These are phyloP conservation scores for Tuctoria greenei DNA, from an alignment of 176 grass and related monocot species.

Conservation along the genomic window DNA sequence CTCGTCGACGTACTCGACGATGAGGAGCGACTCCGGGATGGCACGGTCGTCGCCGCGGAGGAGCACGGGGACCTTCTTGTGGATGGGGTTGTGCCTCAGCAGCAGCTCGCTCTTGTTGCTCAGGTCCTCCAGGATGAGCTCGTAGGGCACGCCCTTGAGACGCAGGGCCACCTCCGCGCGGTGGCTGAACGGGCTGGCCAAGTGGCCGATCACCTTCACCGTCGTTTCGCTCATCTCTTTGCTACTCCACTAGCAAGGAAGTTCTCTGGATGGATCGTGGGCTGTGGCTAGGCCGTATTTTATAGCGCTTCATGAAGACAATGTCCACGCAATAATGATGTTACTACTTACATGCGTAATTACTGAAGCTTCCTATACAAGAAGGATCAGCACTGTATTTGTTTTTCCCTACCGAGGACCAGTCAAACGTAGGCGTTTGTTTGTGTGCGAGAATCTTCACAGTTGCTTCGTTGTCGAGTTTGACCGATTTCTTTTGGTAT, in stretches of 20 bases:
- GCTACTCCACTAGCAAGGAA: background rate
- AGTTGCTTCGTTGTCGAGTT: background rate
- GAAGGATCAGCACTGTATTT: background rate
- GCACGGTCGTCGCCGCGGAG: conserved; percentile 33
- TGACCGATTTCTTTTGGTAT: background rate
- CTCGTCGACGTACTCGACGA: conserved; percentile 45
- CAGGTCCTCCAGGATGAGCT: conserved; percentile 34
- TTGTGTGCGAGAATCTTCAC: background rate
- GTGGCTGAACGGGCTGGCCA: conserved; percentile 25
- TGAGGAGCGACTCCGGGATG: conserved; percentile 25
- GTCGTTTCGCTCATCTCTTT: background rate
- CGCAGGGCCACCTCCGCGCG: conserved; percentile 29
- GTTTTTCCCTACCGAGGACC: background rate
- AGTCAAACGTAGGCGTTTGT: background rate
- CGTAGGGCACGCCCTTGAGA: conserved; percentile 42
- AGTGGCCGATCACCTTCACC: background rate
- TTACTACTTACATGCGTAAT: background rate
- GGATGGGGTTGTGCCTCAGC: conserved; percentile 23
- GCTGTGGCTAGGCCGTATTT: no score
- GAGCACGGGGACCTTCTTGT: conserved; percentile 40
- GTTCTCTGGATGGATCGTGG: background rate
- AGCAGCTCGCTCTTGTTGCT: conserved; percentile 35
- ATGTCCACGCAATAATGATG: no score
- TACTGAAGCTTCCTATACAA: background rate
- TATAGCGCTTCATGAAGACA: no score